Conservation (phyloP, 768 basidiomycete genomes). For the Termitomyces sp. region DNA sequence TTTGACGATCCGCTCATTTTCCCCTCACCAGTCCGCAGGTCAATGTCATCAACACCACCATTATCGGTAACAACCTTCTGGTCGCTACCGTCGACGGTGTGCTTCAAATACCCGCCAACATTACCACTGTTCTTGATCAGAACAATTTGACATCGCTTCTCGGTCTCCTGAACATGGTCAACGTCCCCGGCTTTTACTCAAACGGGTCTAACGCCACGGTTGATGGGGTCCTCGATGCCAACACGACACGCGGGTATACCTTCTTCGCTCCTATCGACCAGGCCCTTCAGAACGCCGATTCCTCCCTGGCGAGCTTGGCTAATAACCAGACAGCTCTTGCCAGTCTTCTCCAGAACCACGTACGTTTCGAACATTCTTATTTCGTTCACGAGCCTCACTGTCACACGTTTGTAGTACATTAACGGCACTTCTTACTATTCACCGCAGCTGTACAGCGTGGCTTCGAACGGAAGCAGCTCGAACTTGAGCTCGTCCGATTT, state of each 20-base stretch:
- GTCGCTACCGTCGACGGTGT: conserved; percentile 50
- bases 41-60: conserved; percentile 34
- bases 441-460: conserved; percentile 29
- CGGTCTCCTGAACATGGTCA: conserved; percentile 22
- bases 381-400: neutral
- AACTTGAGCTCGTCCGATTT: conserved; percentile 1
- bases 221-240: conserved; percentile 28
- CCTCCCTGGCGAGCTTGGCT: conserved; percentile 27
- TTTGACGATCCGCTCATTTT: neutral
- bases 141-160: conserved; percentile 41
- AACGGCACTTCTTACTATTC: conserved; percentile 71
- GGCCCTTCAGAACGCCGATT: conserved; percentile 38
- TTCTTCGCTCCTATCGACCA: conserved; percentile 61
- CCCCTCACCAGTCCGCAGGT: conserved; percentile 10
- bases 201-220: conserved; percentile 33
- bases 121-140: conserved; percentile 37
- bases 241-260: conserved; percentile 50
- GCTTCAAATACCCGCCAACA: conserved; percentile 47
- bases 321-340: conserved; percentile 44
- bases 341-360: conserved; percentile 57
- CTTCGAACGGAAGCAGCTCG: neutral
- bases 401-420: conserved; percentile 40
- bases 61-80: conserved; percentile 30
- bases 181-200: conserved; percentile 15
- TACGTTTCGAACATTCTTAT: conserved; percentile 25